Percentiles rank a stretch among this genome's conserved stretches.
phyloP scores from a whole-genome alignment of 2,329 filamentous ascomycete genomes.

The Claviceps sorghi region DNA sequence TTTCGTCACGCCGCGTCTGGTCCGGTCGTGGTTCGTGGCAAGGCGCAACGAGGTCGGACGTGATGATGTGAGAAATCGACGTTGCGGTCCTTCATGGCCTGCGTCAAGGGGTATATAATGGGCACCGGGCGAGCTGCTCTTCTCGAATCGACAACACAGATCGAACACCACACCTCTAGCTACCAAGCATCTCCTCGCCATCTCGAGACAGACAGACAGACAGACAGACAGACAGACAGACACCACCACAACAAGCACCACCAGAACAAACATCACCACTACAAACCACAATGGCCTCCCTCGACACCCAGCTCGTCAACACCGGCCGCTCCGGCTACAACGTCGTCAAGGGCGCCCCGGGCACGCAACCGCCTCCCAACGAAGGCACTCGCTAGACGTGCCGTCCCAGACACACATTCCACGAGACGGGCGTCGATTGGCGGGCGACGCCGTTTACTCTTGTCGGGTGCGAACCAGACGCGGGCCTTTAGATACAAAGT shows the following conservation, averaged over 20 bases:
- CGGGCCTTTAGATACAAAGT: background rate
- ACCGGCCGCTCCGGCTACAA: constrained; percentile 30
- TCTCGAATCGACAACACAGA: background rate
- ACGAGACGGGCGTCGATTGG: constrained; percentile 9
- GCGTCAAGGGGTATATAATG: background rate
- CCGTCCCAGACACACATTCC: too few species aligned
- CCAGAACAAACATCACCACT: too few species aligned
- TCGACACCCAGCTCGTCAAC: constrained; percentile 20
- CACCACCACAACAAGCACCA: background rate
- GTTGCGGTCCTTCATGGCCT: background rate
- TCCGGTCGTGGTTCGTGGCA: background rate
- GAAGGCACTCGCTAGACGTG: background rate
- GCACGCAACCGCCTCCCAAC: constrained; percentile 4
- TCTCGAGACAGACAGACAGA: background rate
- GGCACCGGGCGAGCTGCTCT: background rate
- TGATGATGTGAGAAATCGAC: background rate
- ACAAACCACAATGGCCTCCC: constrained; percentile 8
- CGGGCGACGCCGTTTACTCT: constrained; percentile 16
- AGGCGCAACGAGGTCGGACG: background rate
- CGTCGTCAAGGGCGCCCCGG: constrained; percentile 18
- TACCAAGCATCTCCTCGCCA: background rate
- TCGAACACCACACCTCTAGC: background rate
- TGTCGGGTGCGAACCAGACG: background rate
- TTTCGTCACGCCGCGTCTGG: background rate
- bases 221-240: background rate